Evolutionary conservation across 495 filamentous ascomycete genomes (phyloP), one percentile per base, ranked within the genome.

Genomic region (Copromyces sp.): DNA sequence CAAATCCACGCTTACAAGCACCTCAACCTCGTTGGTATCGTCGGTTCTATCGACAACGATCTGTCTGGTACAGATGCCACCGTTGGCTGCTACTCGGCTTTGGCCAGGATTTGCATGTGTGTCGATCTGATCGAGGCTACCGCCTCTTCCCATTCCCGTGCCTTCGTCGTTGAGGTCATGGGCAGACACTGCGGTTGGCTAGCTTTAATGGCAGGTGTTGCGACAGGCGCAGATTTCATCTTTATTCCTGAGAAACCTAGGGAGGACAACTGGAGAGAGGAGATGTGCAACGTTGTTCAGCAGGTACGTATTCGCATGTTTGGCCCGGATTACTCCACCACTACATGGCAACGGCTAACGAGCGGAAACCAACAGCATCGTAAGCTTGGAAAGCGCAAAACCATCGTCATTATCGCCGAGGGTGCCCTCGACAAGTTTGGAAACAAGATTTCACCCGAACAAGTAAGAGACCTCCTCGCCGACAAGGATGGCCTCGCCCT

Each of bases 81-180:
- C 32, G 98, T 99, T 81, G 96, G 96, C 68, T 95, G 93, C 76
- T 98, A 97, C 83, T 96, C 94, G 40, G 97, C 95, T 32, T 85
- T 99, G 41, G 89, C 90, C 6, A 89, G 95, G 70, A 95, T 99
- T 75, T 98, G 95, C 83, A 90, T 97, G 78, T 90, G 93, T 68
- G 91, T 99, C 35, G 96, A 99, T 82, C 93, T 92, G 80, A 97
- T 99, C 74, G 97, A 98, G 81, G 94, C 95, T 40, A 99, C 96
- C 2, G 96, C 96, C 8, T 93, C 90, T 44, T 97, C 93, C n/a
- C 96, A 98, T 82, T 97, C 97, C 71, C 86, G 96, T 75, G 96
- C 96, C 45, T 99, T 99, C 81, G 95, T 99, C 39, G 91, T 99
- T 76, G 96, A 98, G 80, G 96, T 98, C 68, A 99, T 99, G 96